Base-by-base conservation (phyloP, 2,329 filamentous ascomycete species). In the Monosporascus sp. region DNA sequence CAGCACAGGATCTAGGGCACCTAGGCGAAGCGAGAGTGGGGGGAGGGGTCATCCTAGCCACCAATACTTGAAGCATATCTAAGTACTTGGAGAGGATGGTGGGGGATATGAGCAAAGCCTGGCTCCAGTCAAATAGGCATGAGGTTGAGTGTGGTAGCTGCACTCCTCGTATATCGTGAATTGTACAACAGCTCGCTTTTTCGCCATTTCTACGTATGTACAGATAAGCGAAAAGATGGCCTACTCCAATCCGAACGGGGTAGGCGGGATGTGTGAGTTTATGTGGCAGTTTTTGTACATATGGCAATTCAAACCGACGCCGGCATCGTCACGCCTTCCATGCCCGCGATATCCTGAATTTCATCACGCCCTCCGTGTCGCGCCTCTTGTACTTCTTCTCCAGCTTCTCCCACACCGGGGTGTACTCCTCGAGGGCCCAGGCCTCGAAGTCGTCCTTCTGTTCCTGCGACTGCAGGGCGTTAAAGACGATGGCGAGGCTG, bases 401-500 rank as follows among this genome's bases (percentile, higher is more conserved):
- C 55, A 96, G 68, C 59, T 85, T 77, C 11, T 72, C 72, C 91
- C 90, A 96, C 6, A 81, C 72, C 9, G 80, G 75, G 0, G 88
- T 84, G 68, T 89, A 90, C 44, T 80, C 77, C 48, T 80, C 70
- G 60, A 80, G 79, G 2, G 87, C 87, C 90, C 90, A 96, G 17
- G 78, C 73, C 65, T 91, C 85, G 52, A 95, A 86, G 38, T 83
- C 75, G 5, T 79, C 74, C 68, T 94, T 90, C 62, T 83, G 78
- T 50, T 79, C 77, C 54, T 80, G 78, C 53, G 80, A 82, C 2
- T 82, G 84, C 3, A 90, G 78, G 9, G 83, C 85, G 61, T 93
- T 94, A 69, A 89, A 90, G 54, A 90, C 77, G 25, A 86, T 81
- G 17, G 85, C 90, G 47, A 96, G 75, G 31, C 89, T 91, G 52